phyloP scores from a whole-genome alignment of 2,329 filamentous ascomycete genomes.

The Botrytis deweyae region DNA sequence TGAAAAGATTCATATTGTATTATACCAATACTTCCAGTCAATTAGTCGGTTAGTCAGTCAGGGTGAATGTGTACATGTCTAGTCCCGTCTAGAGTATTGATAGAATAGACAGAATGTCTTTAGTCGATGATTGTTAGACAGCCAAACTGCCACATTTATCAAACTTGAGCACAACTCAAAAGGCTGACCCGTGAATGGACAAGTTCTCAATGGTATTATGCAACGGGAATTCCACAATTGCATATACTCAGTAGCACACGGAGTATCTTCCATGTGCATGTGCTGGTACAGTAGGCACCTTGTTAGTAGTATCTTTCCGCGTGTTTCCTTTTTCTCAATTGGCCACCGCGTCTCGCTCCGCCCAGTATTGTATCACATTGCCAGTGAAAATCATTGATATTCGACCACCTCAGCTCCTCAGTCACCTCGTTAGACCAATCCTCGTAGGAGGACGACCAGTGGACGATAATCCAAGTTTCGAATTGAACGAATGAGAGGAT shows the following conservation, averaged over 20 bases:
- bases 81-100: not conserved
- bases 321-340: not conserved
- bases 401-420: not conserved
- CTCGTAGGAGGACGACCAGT: not conserved
- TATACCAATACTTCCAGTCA: no score
- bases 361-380: not conserved
- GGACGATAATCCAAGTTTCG: conserved; percentile 6
- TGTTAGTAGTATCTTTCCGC: not conserved
- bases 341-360: not conserved
- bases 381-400: not conserved
- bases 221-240: not conserved
- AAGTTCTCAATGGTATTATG: not conserved
- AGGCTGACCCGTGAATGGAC: not conserved
- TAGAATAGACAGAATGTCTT: no score
- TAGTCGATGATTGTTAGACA: not conserved
- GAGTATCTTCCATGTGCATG: not conserved
- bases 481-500: not conserved
- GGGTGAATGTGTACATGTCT: not conserved
- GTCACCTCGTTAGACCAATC: not conserved
- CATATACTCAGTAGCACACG: not conserved
- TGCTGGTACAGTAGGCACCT: not conserved
- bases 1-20: not conserved
- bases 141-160: not conserved
- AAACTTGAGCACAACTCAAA: not conserved
- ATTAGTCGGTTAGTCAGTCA: no score